Conservation (phyloP, 2,329 filamentous ascomycete species). For the Gliomastix tumulicola region DNA sequence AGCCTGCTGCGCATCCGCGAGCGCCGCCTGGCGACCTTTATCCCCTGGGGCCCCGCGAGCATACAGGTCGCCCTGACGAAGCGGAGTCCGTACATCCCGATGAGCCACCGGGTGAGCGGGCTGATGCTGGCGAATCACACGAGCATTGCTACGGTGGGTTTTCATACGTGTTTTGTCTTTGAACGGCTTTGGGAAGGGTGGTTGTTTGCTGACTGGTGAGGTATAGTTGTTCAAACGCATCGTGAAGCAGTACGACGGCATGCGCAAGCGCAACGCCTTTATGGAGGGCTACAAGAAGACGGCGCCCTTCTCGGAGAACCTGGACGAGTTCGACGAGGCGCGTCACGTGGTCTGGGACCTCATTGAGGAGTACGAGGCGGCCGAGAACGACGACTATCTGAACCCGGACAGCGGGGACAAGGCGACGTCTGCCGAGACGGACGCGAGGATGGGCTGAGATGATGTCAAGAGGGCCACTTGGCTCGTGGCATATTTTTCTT, state of each 20-base stretch:
- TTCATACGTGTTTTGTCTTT: not conserved
- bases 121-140: slow-evolving; percentile 98
- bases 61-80: slow-evolving; percentile 97
- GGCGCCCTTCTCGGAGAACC: slow-evolving; percentile 81
- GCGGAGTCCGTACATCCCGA: slow-evolving; percentile 91
- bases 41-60: slow-evolving; percentile 95
- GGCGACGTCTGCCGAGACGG: slow-evolving; percentile 43
- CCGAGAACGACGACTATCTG: slow-evolving; percentile 84
- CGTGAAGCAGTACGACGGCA: slow-evolving; percentile 82
- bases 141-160: slow-evolving; percentile 76
- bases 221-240: slow-evolving; percentile 81
- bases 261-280: slow-evolving; percentile 95
- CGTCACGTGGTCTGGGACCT: slow-evolving; percentile 85
- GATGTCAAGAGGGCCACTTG: not conserved
- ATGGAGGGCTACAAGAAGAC: slow-evolving; percentile 96
- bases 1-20: slow-evolving; percentile 93
- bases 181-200: too few species aligned
- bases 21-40: slow-evolving; percentile 88
- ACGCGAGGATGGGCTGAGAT: slow-evolving; percentile 37
- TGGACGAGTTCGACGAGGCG: slow-evolving; percentile 93
- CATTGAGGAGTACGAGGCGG: slow-evolving; percentile 92
- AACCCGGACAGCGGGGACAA: slow-evolving; percentile 59
- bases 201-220: too few species aligned
- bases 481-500: too few species aligned
- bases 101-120: slow-evolving; percentile 89